Percentiles rank a stretch among this genome's conserved stretches.
Conservation (phyloP, 441 rosid genomes). For the Aleurites moluccanus region DNA sequence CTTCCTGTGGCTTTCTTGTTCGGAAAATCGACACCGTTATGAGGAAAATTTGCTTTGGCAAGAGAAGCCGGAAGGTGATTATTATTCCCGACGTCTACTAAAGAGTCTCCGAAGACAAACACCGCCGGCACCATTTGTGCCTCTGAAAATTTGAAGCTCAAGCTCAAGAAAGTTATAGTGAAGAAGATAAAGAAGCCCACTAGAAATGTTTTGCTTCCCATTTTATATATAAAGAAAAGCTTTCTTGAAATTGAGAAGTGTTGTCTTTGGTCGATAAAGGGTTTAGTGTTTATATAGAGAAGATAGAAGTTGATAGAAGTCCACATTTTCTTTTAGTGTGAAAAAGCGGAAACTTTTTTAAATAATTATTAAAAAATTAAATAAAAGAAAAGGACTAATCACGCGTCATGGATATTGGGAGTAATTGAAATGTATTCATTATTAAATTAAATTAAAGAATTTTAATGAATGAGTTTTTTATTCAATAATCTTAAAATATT, state of each 20-base stretch:
- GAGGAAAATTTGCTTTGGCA: constrained; percentile 46
- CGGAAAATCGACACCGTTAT: constrained; percentile 50
- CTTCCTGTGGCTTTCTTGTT: constrained; percentile 43
- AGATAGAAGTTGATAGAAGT: neutral
- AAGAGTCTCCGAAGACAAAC: constrained; percentile 50
- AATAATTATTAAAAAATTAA: neutral
- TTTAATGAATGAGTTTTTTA: too few species aligned
- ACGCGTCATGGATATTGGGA: neutral
- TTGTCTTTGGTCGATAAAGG: too few species aligned
- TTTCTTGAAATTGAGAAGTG: neutral
- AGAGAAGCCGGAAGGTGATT: constrained; percentile 37
- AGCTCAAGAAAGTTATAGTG: neutral
- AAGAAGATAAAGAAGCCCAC: neutral
- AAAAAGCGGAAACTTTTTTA: neutral
- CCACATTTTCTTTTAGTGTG: neutral
- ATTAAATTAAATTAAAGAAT: neutral
- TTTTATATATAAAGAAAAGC: neutral
- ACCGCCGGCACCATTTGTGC: constrained; percentile 42
- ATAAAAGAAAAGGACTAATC: neutral
- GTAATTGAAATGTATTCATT: too few species aligned
- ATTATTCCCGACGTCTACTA: constrained; percentile 54
- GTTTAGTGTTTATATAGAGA: constrained; percentile 12
- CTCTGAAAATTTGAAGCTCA: neutral
- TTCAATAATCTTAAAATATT: too few species aligned
- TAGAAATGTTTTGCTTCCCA: neutral